Conservation (phyloP, 495 filamentous ascomycete genomes). For the Penicillium cinerascens region DNA sequence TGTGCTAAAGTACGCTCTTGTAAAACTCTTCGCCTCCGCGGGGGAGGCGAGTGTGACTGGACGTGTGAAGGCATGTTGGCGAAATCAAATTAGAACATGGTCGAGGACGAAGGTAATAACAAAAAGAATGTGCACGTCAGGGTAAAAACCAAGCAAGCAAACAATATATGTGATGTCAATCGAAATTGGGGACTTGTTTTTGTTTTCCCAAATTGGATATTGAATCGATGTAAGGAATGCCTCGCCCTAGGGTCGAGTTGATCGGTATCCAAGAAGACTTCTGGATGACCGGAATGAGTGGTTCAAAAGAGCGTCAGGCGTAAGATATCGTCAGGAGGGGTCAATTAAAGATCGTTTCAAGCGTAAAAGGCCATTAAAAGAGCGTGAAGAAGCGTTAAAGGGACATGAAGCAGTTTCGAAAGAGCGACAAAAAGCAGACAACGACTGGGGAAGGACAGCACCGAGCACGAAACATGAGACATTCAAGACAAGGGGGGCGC, state of each 20-base stretch:
- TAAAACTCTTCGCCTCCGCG: constrained; percentile 43
- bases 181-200: constrained; percentile 13
- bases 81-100: constrained; percentile 33
- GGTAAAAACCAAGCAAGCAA: too few relatives aligned
- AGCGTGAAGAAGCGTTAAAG: constrained; percentile 30
- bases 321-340: constrained; percentile 24
- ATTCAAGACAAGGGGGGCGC: constrained; percentile 17
- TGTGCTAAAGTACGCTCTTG: constrained; percentile 54
- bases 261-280: constrained; percentile 5
- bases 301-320: constrained; percentile 23
- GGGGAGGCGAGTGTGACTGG: constrained; percentile 34
- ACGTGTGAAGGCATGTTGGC: constrained; percentile 33
- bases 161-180: constrained; percentile 13
- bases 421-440: constrained; percentile 26
- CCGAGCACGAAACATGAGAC: constrained; percentile 25
- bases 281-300: constrained; percentile 4
- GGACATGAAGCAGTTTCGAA: constrained; percentile 33
- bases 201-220: constrained; percentile 19
- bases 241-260: constrained; percentile 19
- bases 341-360: constrained; percentile 25
- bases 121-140: neutral
- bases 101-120: constrained; percentile 9
- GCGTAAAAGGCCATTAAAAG: constrained; percentile 26
- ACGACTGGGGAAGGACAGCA: constrained; percentile 3
- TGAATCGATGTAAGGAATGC: constrained; percentile 33